Evolutionary conservation across 768 basidiomycete genomes (phyloP).

Genomic region (Russula lepida): DNA sequence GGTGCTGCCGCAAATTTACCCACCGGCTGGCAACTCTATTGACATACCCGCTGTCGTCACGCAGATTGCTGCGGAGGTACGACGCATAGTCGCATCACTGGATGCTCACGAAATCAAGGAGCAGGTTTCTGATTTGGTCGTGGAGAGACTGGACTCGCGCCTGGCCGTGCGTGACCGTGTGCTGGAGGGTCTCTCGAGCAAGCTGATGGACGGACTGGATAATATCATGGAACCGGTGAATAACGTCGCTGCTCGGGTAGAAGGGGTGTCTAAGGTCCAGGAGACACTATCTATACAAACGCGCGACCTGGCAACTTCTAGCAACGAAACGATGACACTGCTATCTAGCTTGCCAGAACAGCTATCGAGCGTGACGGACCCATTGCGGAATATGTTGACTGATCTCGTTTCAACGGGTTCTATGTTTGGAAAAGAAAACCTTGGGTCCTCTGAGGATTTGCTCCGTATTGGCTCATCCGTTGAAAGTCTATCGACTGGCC

Average conservation of each 20-base stretch:
- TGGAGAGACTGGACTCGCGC: conserved; percentile 76
- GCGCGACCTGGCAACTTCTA: conserved; percentile 33
- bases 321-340: conserved; percentile 34
- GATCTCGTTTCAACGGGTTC: conserved; percentile 20
- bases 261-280: conserved; percentile 36
- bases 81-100: conserved; percentile 61
- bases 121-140: conserved; percentile 80
- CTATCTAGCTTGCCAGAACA: conserved; percentile 42
- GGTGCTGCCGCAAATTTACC: conserved; percentile 41
- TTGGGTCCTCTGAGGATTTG: conserved; percentile 24
- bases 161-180: conserved; percentile 69
- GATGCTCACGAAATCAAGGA: conserved; percentile 86
- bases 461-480: conserved; percentile 40
- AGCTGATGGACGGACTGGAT: conserved; percentile 46
- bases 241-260: conserved; percentile 36
- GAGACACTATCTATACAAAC: conserved; percentile 32
- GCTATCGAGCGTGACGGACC: conserved; percentile 37
- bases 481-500: conserved; percentile 43
- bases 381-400: conserved; percentile 31
- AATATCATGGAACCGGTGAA: conserved; percentile 35
- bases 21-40: conserved; percentile 26
- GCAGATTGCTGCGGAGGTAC: conserved; percentile 60
- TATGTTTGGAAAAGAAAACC: conserved; percentile 21
- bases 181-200: conserved; percentile 48
- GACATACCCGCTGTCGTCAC: conserved; percentile 51